A percentile compares a stretch with the other conserved stretches of the same genome.
Evolutionary conservation across 306 rosid genomes (phyloP).

Genomic region (Pterocarpus macrocarpus): DNA sequence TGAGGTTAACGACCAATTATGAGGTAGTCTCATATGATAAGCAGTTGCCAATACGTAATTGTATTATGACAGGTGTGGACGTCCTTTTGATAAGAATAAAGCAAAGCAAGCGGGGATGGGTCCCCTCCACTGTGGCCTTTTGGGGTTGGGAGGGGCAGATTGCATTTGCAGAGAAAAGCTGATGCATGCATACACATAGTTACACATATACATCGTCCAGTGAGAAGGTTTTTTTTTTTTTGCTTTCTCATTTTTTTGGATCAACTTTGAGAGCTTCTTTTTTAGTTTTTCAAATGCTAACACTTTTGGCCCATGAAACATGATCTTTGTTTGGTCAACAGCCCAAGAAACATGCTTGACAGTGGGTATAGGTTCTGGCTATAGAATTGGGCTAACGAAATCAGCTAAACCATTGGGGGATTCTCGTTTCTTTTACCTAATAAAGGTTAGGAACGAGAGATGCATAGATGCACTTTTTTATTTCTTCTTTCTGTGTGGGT

Average conservation of each 20-base stretch:
- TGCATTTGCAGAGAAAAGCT: not conserved
- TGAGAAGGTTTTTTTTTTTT: too few relatives aligned
- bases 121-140: not conserved
- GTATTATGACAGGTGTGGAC: constrained; percentile 13
- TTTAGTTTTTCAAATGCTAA: not conserved
- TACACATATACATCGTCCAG: not conserved
- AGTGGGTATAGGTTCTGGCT: too few relatives aligned
- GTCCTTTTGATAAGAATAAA: not conserved
- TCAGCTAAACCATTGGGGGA: not conserved
- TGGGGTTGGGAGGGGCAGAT: not conserved
- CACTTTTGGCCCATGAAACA: not conserved
- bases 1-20: not conserved
- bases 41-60: not conserved
- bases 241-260: too few relatives aligned
- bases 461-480: too few relatives aligned
- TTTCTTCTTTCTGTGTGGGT: too few relatives aligned
- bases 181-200: not conserved
- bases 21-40: not conserved
- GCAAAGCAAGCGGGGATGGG: not conserved
- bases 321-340: not conserved
- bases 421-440: not conserved
- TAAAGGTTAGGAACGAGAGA: not conserved
- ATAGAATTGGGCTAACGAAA: not conserved
- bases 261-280: too few relatives aligned
- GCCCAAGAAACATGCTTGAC: too few relatives aligned